Evolutionary conservation across 2,329 filamentous ascomycete genomes (phyloP).

Genomic region (Beauveria asiatica): DNA sequence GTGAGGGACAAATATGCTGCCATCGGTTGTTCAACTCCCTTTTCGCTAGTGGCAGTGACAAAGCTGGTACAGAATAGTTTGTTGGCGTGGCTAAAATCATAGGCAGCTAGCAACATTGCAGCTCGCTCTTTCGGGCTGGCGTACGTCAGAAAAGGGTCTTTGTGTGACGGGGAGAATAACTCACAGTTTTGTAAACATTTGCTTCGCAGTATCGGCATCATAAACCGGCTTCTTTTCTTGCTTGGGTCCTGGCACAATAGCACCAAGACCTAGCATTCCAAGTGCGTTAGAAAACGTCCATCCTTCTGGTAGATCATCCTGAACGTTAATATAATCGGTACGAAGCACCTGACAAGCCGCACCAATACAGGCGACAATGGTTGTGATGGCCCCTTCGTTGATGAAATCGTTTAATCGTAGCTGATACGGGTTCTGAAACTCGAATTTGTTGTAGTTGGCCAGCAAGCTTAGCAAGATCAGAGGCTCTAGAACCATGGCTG

Average conservation of each 20-base stretch:
- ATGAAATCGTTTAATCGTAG: slow-evolving; percentile 90
- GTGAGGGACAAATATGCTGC: slow-evolving; percentile 77
- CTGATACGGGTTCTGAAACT: slow-evolving; percentile 94
- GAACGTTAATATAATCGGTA: slow-evolving; percentile 71
- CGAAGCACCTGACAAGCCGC: slow-evolving; percentile 59
- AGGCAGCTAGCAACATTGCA: slow-evolving; percentile 73
- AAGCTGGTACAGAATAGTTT: slow-evolving; percentile 89
- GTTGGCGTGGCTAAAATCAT: slow-evolving; percentile 91
- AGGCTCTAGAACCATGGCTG: slow-evolving; percentile 57
- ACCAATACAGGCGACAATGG: slow-evolving; percentile 70
- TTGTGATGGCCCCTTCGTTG: slow-evolving; percentile 78
- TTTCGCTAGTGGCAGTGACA: slow-evolving; percentile 55
- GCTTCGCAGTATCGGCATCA: slow-evolving; percentile 72
- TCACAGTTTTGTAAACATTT: slow-evolving; percentile 71
- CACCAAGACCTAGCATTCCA: slow-evolving; percentile 74
- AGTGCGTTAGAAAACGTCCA: slow-evolving; percentile 80
- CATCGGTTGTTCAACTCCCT: slow-evolving; percentile 64
- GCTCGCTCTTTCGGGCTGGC: slow-evolving; percentile 68
- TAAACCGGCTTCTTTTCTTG: slow-evolving; percentile 49
- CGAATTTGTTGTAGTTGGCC: slow-evolving; percentile 98
- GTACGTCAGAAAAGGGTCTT: slow-evolving; percentile 13
- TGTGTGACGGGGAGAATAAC: slow-evolving; percentile 23
- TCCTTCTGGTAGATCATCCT: slow-evolving; percentile 82
- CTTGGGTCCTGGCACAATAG: slow-evolving; percentile 60
- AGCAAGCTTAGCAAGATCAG: slow-evolving; percentile 79